These are phyloP conservation scores for Cyclostephanos tholiformis DNA, from an alignment of 108 stramenopile genomes.

Conservation along the genomic window DNA sequence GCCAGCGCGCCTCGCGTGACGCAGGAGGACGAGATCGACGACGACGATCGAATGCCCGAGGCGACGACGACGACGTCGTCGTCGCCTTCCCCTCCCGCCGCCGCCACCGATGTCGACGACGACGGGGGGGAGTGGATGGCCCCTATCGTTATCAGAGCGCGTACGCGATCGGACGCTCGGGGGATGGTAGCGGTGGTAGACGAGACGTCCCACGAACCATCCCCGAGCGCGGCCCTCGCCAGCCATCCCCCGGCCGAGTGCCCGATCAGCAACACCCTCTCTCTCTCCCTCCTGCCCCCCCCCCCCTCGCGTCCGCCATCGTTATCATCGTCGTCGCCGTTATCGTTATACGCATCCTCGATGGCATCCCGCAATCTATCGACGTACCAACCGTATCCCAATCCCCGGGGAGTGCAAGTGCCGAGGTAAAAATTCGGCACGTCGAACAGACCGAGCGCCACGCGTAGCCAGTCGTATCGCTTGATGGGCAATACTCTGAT, in stretches of 20 bases:
- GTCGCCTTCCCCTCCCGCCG: slow-evolving; percentile 5
- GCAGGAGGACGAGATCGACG: slow-evolving; percentile 39
- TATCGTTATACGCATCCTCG: slow-evolving; percentile 24
- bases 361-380: slow-evolving; percentile 61
- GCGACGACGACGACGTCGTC: too few relatives aligned
- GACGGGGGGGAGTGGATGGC: slow-evolving; percentile 70
- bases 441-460: slow-evolving; percentile 74
- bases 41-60: too few relatives aligned
- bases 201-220: slow-evolving; percentile 55
- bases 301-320: slow-evolving; percentile 10
- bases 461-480: slow-evolving; percentile 86
- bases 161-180: slow-evolving; percentile 49
- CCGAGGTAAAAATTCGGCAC: slow-evolving; percentile 73
- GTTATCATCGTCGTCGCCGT: slow-evolving; percentile 19
- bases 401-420: slow-evolving; percentile 61
- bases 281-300: neutral
- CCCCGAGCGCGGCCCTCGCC: slow-evolving; percentile 84
- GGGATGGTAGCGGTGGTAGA: neutral
- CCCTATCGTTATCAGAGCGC: slow-evolving; percentile 72
- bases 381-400: slow-evolving; percentile 88
- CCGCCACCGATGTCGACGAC: too few relatives aligned
- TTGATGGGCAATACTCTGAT: slow-evolving; percentile 73
- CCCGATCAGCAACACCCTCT: slow-evolving; percentile 70
- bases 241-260: slow-evolving; percentile 94
- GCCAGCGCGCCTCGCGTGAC: slow-evolving; percentile 79